Conservation (phyloP, 1,284 basidiomycete genomes). For the Microbotryum violaceum region DNA sequence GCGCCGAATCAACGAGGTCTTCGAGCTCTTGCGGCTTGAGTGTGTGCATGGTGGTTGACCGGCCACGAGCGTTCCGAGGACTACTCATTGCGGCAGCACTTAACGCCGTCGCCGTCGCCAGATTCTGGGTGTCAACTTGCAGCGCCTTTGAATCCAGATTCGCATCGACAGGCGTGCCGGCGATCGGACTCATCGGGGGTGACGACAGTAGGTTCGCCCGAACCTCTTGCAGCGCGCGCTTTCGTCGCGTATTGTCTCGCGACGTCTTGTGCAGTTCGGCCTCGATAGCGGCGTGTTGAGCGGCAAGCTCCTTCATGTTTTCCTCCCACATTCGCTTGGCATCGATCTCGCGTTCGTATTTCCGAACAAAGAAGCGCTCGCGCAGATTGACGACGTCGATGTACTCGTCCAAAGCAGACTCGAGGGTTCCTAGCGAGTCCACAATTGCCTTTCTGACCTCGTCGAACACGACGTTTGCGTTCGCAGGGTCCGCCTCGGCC, state of each 20-base stretch:
- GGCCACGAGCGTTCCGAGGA: conserved; percentile 8
- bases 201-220: conserved; percentile 20
- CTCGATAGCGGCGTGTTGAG: conserved; percentile 80
- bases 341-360: conserved; percentile 67
- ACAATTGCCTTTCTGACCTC: conserved; percentile 56
- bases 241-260: conserved; percentile 44
- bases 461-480: conserved; percentile 2
- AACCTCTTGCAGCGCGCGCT: conserved; percentile 42
- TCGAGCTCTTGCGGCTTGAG: conserved; percentile 22
- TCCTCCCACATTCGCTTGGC: conserved; percentile 75
- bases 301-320: conserved; percentile 74
- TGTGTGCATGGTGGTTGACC: conserved; percentile 15
- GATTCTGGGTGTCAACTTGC: background rate
- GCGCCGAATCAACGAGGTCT: conserved; percentile 23
- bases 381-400: conserved; percentile 65
- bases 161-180: background rate
- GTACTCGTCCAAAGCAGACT: conserved; percentile 60
- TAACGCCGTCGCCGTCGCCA: background rate
- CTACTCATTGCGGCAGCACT: conserved; percentile 1
- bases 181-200: conserved; percentile 10
- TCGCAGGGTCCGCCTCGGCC: conserved; percentile 17
- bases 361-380: conserved; percentile 58
- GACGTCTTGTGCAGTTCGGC: conserved; percentile 52
- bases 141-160: too few relatives aligned
- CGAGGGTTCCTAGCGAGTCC: conserved; percentile 56